Evolutionary conservation across 306 rosid species (phyloP).

Genomic region (Amphicarpaea edgeworthii): DNA sequence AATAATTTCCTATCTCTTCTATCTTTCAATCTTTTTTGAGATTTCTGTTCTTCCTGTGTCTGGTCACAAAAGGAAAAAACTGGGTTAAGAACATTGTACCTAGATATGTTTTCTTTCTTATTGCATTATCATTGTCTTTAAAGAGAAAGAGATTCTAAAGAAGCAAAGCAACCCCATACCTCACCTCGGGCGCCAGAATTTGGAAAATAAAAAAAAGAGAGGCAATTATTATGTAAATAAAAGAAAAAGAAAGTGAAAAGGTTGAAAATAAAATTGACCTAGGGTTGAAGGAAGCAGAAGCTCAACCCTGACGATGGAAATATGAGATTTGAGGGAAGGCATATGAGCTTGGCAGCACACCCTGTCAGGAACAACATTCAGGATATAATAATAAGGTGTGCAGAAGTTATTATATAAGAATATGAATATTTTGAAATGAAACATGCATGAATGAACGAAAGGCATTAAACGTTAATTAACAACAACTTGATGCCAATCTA

Average conservation of each 20-base stretch:
- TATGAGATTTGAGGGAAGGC: constrained; percentile 42
- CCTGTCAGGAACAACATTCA: constrained; percentile 39
- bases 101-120: background rate
- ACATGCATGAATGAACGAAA: constrained; percentile 36
- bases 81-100: constrained; percentile 46
- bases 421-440: constrained; percentile 44
- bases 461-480: too few relatives aligned
- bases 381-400: constrained; percentile 10
- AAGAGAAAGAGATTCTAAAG: constrained; percentile 16
- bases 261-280: constrained; percentile 51
- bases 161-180: constrained; percentile 24
- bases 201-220: background rate
- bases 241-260: constrained; percentile 16
- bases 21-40: constrained; percentile 4
- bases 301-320: constrained; percentile 40
- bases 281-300: constrained; percentile 55
- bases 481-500: constrained; percentile 42
- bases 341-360: constrained; percentile 42
- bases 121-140: constrained; percentile 23
- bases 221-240: constrained; percentile 2
- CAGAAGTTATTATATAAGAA: constrained; percentile 6
- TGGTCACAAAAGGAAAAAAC: constrained; percentile 20
- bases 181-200: constrained; percentile 4
- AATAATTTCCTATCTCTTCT: constrained; percentile 40
- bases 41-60: constrained; percentile 44